Base-by-base conservation (phyloP, 495 filamentous ascomycete species). In the Xylaria cubensis region DNA sequence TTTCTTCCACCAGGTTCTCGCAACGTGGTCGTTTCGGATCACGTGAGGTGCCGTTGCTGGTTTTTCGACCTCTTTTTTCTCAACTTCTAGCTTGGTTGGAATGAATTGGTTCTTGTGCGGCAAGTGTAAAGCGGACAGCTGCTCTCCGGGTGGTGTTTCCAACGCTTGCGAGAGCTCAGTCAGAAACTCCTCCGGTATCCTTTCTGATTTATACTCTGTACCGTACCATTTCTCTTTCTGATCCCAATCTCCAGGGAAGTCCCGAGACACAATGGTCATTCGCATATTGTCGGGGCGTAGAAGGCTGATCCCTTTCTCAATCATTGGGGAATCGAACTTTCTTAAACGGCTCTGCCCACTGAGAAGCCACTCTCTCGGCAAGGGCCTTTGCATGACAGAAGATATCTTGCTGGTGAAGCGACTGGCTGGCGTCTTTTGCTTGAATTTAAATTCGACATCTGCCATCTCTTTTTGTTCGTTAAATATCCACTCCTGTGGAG, bases 1-100 rank as follows among this genome's bases (percentile, higher is more conserved):
- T 82, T 98, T 98, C 87, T 99, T 99, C 82, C 89, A 98, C 96
- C 96, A 99, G n/a, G 93, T 90, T 41, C 96, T 90, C 2, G 92
- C 89, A 9, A 89, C 82, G 24, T 92, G 88, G 73, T 97, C 96
- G 76, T 97, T 93, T 73, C 95, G 91, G 71, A 99, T 92, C 44
- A 99, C 88, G 75, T 90, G 92, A 1, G 96, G 96, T 19, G 90
- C 85, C 70, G 92, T 89, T 5, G 89, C 83, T 15, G 94, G 92
- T 75, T 92, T 88, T 63, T 89, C 85, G 29, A 93, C 88, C 46
- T 96, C 93, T 80, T 94, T 97, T 84, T 95, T 97, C 80, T 98
- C 94, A 1, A 99, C 96, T 29, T 96, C 93, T 12, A 99, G 87
- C 73, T 95, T 91, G 19, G 92, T 96, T 17, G 96, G 97, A 66